Conservation (phyloP, 805 yeast genomes). For the Metschnikowia proteae region DNA sequence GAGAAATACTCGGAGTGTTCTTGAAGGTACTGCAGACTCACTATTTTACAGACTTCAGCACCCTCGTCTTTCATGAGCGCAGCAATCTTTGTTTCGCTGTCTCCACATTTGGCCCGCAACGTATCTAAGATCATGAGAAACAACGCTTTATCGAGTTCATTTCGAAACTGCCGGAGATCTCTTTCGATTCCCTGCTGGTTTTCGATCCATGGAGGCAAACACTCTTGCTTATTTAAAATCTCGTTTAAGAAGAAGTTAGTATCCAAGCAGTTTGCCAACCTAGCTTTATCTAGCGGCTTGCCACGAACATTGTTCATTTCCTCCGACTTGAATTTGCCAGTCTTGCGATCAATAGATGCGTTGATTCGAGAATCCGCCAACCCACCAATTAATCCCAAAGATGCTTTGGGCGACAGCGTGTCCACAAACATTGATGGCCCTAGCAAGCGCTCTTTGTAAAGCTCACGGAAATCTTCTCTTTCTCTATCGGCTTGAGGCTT, state of each 20-base stretch:
- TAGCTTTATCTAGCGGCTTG: conserved; percentile 47
- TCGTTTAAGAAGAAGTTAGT: conserved; percentile 70
- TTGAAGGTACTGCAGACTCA: background rate
- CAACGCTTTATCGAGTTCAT: conserved; percentile 39
- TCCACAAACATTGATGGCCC: conserved; percentile 52
- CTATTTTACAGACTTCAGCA: background rate
- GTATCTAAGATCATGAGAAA: background rate
- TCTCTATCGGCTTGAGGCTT: conserved; percentile 31
- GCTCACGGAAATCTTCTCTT: conserved; percentile 48
- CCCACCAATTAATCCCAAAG: conserved; percentile 54
- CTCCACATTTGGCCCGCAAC: background rate
- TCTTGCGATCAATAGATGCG: conserved; percentile 54
- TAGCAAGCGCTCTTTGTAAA: conserved; percentile 60
- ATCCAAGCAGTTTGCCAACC: conserved; percentile 63
- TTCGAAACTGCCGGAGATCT: conserved; percentile 47
- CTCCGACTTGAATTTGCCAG: conserved; percentile 65
- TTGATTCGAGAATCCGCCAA: conserved; percentile 74
- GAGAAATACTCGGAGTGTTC: conserved; percentile 7
- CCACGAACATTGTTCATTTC: conserved; percentile 52
- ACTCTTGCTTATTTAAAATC: conserved; percentile 69
- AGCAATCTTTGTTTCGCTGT: background rate
- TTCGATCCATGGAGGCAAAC: conserved; percentile 89
- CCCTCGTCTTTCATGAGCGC: background rate
- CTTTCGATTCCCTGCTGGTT: conserved; percentile 56
- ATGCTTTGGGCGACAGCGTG: conserved; percentile 37